Conservation (phyloP, 495 filamentous ascomycete species). For the Daldinia bambusicola region DNA sequence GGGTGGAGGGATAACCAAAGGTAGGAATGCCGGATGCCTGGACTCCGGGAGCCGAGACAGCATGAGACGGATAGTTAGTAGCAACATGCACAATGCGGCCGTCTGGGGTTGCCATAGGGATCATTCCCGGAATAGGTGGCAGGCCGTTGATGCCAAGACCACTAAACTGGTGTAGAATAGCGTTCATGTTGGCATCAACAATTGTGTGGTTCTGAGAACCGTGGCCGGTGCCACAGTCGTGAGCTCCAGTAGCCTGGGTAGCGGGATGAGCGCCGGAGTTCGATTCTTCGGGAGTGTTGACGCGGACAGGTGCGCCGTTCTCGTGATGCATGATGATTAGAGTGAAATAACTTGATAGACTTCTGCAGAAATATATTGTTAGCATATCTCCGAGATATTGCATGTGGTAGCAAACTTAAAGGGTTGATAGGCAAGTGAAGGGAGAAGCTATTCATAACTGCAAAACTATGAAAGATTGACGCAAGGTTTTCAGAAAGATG, state of each 20-base stretch:
- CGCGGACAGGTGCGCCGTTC: conserved; percentile 10
- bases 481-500: background rate
- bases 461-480: background rate
- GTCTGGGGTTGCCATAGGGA: conserved; percentile 49
- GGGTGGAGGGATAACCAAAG: conserved; percentile 43
- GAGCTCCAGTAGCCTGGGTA: conserved; percentile 20
- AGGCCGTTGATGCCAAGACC: conserved; percentile 44
- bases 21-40: conserved; percentile 32
- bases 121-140: conserved; percentile 38
- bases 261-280: conserved; percentile 12
- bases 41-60: conserved; percentile 29
- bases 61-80: conserved; percentile 37
- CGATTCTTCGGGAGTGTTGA: conserved; percentile 8
- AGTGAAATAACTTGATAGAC: conserved; percentile 22
- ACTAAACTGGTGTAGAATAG: conserved; percentile 48
- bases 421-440: background rate
- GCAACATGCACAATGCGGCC: conserved; percentile 51
- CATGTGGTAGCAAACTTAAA: background rate
- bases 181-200: conserved; percentile 40
- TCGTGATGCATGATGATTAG: conserved; percentile 22
- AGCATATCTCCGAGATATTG: background rate
- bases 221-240: conserved; percentile 28
- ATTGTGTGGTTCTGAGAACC: conserved; percentile 28
- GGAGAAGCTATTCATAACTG: background rate
- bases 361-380: conserved; percentile 13